A percentile compares a stretch with the other conserved stretches of the same genome.
These are phyloP conservation scores for Cronartium quercuum DNA, from an alignment of 1,284 basidiomycete species.

Conservation along the genomic window DNA sequence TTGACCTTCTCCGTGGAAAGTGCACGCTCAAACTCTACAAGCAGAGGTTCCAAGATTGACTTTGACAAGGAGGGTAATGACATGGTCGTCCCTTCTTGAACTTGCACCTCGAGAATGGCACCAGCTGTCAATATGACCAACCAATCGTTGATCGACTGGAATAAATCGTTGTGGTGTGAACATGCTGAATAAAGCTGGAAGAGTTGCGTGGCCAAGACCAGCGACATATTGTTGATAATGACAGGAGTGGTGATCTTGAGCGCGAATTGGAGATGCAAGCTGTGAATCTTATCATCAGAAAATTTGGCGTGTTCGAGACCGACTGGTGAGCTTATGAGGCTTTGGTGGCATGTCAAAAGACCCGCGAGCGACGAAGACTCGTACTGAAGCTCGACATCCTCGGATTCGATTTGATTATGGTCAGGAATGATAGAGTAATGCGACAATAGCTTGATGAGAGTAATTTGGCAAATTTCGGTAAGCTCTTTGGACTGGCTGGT, in stretches of 20 bases:
- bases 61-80: not conserved
- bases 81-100: slow-evolving; percentile 9
- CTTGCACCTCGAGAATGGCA: slow-evolving; percentile 30
- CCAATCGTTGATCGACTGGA: slow-evolving; percentile 32
- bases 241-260: slow-evolving; percentile 35
- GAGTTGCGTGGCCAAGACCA: slow-evolving; percentile 22
- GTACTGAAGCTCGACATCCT: slow-evolving; percentile 19
- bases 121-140: slow-evolving; percentile 18
- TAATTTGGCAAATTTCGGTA: slow-evolving; percentile 12
- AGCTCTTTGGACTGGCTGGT: slow-evolving; percentile 4
- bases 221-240: slow-evolving; percentile 28
- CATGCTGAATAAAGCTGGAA: slow-evolving; percentile 6
- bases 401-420: slow-evolving; percentile 10
- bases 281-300: not conserved
- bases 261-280: slow-evolving; percentile 10
- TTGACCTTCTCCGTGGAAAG: not conserved
- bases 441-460: slow-evolving; percentile 13
- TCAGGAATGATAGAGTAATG: slow-evolving; percentile 36
- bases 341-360: slow-evolving; percentile 29
- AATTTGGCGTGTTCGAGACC: not conserved
- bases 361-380: slow-evolving; percentile 31
- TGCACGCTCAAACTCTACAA: slow-evolving; percentile 2
- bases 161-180: not conserved
- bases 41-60: slow-evolving; percentile 13
- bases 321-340: not conserved